Conservation (phyloP, 2,329 filamentous ascomycete genomes). For the Monosporascus sp. region DNA sequence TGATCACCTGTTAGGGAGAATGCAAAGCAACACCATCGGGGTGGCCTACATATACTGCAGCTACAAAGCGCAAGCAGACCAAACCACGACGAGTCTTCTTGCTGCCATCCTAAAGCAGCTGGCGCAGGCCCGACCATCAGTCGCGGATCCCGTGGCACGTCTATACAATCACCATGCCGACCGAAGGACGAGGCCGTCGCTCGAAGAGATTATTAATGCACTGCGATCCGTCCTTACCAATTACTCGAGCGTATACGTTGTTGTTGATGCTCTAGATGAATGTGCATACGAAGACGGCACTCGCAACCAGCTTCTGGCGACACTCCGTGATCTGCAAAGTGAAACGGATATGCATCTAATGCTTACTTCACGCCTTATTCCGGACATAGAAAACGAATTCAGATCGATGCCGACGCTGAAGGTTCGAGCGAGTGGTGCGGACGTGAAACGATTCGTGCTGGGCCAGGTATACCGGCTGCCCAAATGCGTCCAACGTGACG, state of each 20-base stretch:
- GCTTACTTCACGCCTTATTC: slow-evolving; percentile 11
- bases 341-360: slow-evolving; percentile 7
- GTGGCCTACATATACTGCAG: slow-evolving; percentile 44
- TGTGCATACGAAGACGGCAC: slow-evolving; percentile 3
- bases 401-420: slow-evolving; percentile 11
- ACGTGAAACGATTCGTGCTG: slow-evolving; percentile 24
- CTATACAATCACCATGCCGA: slow-evolving; percentile 20
- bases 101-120: slow-evolving; percentile 35
- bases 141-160: slow-evolving; percentile 19
- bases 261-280: slow-evolving; percentile 17
- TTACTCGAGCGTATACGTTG: slow-evolving; percentile 18
- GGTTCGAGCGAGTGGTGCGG: slow-evolving; percentile 24
- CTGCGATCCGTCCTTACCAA: slow-evolving; percentile 8
- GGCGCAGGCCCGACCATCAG: slow-evolving; percentile 5
- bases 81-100: slow-evolving; percentile 28
- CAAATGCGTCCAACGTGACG: slow-evolving; percentile 6
- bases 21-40: slow-evolving; percentile 16
- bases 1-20: slow-evolving; percentile 21
- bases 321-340: slow-evolving; percentile 6
- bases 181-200: slow-evolving; percentile 15
- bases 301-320: slow-evolving; percentile 6
- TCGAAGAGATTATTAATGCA: slow-evolving; percentile 11
- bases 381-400: slow-evolving; percentile 9
- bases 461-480: slow-evolving; percentile 13
- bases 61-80: slow-evolving; percentile 32